A percentile compares a stretch with the other conserved stretches of the same genome.
Conservation (phyloP, 768 basidiomycete genomes). For the Termitomyces sp. region DNA sequence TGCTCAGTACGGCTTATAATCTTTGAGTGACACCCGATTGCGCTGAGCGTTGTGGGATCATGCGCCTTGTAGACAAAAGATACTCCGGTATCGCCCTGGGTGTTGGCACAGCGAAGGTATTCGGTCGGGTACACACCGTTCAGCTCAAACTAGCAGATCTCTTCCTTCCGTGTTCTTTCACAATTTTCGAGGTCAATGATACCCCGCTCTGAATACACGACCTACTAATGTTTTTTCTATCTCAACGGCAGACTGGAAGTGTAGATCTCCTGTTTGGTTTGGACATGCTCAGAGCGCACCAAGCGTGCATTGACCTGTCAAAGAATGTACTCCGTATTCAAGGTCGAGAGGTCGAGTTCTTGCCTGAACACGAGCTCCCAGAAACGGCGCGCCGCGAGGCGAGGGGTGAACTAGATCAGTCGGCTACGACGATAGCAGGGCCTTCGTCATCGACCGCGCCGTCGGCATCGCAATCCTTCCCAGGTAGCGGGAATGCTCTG, state of each 20-base stretch:
- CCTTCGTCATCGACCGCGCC: conserved; percentile 8
- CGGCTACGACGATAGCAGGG: conserved; percentile 11
- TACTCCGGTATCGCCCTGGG: conserved; percentile 89
- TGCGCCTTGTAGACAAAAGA: conserved; percentile 86
- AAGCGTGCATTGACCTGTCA: conserved; percentile 91
- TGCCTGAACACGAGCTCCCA: conserved; percentile 93
- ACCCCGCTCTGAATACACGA: background rate
- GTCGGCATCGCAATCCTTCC: conserved; percentile 37
- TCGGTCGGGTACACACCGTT: conserved; percentile 91
- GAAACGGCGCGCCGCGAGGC: conserved; percentile 52
- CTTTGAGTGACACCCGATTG: conserved; percentile 81
- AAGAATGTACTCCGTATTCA: conserved; percentile 91
- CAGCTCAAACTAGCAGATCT: conserved; percentile 87
- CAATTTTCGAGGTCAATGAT: conserved; percentile 78
- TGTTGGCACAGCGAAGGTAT: conserved; percentile 90
- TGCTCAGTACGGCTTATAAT: background rate
- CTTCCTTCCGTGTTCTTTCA: conserved; percentile 84
- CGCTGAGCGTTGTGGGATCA: conserved; percentile 89
- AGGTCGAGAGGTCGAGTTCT: conserved; percentile 80
- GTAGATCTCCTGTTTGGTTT: conserved; percentile 96
- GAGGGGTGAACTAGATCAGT: conserved; percentile 19
- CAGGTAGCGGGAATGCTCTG: conserved; percentile 63
- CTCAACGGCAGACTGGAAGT: conserved; percentile 62
- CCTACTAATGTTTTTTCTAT: background rate
- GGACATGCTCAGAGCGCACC: conserved; percentile 99